phyloP scores from a whole-genome alignment of 2,329 filamentous ascomycete species.

The Xylaria sp. region DNA sequence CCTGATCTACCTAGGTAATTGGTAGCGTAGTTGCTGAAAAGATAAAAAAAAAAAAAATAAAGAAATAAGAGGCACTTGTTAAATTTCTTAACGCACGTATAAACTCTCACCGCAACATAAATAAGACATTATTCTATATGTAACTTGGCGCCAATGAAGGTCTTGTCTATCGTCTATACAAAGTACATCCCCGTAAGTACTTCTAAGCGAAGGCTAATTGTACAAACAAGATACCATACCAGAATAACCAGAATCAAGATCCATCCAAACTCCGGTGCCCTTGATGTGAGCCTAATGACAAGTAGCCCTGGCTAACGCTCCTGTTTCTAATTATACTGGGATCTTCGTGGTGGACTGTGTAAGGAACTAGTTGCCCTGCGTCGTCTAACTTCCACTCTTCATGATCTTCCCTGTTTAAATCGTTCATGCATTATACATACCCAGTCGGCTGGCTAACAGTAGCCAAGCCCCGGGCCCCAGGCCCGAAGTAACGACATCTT shows the following conservation, averaged over 20 bases:
- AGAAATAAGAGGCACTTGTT: background rate
- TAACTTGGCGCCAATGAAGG: constrained; percentile 6
- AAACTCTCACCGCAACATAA: constrained; percentile 1
- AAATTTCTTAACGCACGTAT: background rate
- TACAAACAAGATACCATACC: constrained; percentile 26
- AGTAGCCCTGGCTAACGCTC: constrained; percentile 32
- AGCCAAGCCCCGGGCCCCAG: background rate
- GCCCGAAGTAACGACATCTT: constrained; percentile 27
- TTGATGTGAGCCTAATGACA: constrained; percentile 42
- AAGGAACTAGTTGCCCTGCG: constrained; percentile 30
- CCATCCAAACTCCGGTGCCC: constrained; percentile 43
- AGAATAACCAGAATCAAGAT: constrained; percentile 29
- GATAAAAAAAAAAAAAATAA: no score
- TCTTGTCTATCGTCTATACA: constrained; percentile 25
- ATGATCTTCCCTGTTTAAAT: constrained; percentile 39
- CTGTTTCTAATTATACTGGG: constrained; percentile 40
- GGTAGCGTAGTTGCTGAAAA: no score
- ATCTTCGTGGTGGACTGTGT: constrained; percentile 25
- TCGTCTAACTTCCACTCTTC: constrained; percentile 35
- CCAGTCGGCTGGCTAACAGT: constrained; percentile 14
- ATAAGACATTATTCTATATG: constrained; percentile 12
- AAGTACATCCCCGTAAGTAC: constrained; percentile 21
- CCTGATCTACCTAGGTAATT: background rate
- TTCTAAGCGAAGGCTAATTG: constrained; percentile 23
- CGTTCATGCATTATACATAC: constrained; percentile 43